Evolutionary conservation across 192 early-diverging fungal genomes (phyloP).

Genomic region (Entomortierella beljakovae): DNA sequence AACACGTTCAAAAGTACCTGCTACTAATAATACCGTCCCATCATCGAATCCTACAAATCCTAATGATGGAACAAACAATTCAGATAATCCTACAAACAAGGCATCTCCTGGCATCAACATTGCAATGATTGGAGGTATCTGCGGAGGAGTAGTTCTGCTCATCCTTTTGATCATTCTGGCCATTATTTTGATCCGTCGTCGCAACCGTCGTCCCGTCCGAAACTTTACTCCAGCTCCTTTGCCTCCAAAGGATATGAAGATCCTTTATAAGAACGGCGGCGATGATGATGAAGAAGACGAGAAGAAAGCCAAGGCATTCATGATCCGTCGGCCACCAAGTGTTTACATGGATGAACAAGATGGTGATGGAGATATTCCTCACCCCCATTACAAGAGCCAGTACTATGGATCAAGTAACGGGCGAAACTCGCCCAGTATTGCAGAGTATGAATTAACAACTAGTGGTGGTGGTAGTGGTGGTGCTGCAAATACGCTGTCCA

Average conservation of each 20-base stretch:
- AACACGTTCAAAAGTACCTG: neutral
- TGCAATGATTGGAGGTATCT: conserved; percentile 15
- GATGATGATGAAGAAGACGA: conserved; percentile 2
- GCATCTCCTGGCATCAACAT: conserved; percentile 2
- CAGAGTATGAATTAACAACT: conserved; percentile 32
- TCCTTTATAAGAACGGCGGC: neutral
- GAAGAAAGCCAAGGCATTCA: conserved; percentile 31
- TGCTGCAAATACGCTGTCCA: conserved; percentile 6
- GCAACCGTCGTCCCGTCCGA: neutral
- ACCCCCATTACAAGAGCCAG: conserved; percentile 17
- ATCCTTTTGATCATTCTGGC: conserved; percentile 1
- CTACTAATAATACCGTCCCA: neutral
- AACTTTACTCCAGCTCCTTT: neutral
- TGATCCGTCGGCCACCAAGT: conserved; percentile 26
- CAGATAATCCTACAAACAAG: conserved; percentile 5
- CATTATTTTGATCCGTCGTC: conserved; percentile 12
- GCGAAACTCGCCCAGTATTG: neutral
- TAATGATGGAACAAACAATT: conserved; percentile 21
- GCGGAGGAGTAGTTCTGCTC: conserved; percentile 1
- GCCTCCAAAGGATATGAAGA: conserved; percentile 5
- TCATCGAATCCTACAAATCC: neutral
- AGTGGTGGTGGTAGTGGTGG: neutral
- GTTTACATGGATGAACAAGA: conserved; percentile 22
- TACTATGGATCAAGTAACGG: neutral
- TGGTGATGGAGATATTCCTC: neutral